A percentile compares a stretch with the other conserved stretches of the same genome.
These are phyloP conservation scores for Venturia carpophila DNA, from an alignment of 2,329 filamentous ascomycete genomes.

Conservation along the genomic window DNA sequence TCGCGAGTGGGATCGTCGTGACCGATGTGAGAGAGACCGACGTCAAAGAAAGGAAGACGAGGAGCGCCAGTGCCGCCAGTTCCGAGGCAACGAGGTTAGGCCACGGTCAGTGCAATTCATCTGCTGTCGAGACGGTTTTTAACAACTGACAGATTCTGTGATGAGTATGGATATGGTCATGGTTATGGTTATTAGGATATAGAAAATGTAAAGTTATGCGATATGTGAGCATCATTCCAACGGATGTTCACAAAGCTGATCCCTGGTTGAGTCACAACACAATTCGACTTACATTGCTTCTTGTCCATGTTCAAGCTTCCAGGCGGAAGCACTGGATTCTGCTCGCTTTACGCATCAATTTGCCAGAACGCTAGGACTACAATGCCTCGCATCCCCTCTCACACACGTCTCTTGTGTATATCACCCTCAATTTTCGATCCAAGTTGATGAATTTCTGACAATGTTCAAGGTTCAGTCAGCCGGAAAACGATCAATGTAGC, in stretches of 20 bases:
- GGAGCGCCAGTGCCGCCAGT: constrained; percentile 1
- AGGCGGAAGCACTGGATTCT: too few relatives aligned
- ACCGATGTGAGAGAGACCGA: constrained; percentile 1
- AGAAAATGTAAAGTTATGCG: not conserved
- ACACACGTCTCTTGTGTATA: too few relatives aligned
- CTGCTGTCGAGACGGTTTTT: too few relatives aligned
- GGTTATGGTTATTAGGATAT: not conserved
- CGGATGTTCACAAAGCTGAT: not conserved
- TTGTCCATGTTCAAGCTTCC: too few relatives aligned
- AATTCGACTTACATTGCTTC: not conserved
- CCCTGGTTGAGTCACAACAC: not conserved
- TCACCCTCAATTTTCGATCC: too few relatives aligned
- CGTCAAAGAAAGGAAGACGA: not conserved
- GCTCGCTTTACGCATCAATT: too few relatives aligned
- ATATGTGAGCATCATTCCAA: not conserved
- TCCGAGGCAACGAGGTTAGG: not conserved
- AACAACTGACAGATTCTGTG: constrained; percentile 3
- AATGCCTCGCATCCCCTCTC: too few relatives aligned
- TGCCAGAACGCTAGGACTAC: too few relatives aligned
- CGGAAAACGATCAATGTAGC: too few relatives aligned
- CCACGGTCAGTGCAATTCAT: not conserved
- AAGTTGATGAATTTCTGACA: too few relatives aligned
- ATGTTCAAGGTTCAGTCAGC: too few relatives aligned
- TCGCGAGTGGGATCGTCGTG: not conserved
- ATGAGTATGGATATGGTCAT: not conserved